Base-by-base conservation (phyloP, 805 yeast genomes). In the Wickerhamomyces chaumierensis region DNA sequence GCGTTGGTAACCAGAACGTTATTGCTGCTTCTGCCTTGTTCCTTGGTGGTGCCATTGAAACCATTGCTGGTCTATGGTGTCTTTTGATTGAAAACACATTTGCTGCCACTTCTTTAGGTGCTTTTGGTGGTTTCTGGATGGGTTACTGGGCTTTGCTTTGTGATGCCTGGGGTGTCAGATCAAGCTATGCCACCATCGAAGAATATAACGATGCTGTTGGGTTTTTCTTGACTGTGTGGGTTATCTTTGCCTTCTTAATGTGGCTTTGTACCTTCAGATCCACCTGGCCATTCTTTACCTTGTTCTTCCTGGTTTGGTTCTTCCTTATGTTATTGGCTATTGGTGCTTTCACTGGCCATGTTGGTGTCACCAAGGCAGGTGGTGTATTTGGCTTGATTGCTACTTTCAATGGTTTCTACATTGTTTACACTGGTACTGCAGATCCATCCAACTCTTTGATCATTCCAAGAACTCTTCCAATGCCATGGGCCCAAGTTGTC, bases 121-220 rank as follows among this genome's bases (percentile, higher is more conserved):
- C 67, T 5, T 65, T 61, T 47, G 90, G 84, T 42, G 88, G 85
- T 3, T 81, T 81, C 56, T 81, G 90, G 90, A 72, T 78, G 64
- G 65, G 78, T 20, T 81, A 75, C 65, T 87, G 79, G 42, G 81
- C 81, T 25, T 71, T 81, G 27, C 57, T 60, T 41, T 66, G 72
- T 36, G 78, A 76, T 36, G 69, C 71, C 52, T 78, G 77, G 53
- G 77, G 76, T 19, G 71, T 75, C 21, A 59, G 57, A 2, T 60
- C 70, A 2, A 71, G 71, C 5, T 73, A 77, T 45, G 60, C 60
- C 28, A 67, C 60, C 5, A 66, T 64, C 6, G 52, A 57, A 15
- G 75, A 70, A 49, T 54, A 67, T 18, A 55, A 55, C 33, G 71
- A 75, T 45, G 79, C 75, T 1, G 47, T 71, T 20, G 85, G 82